These are phyloP conservation scores for Tardiomyces blankii DNA, from an alignment of 1,139 yeast species.

Conservation along the genomic window DNA sequence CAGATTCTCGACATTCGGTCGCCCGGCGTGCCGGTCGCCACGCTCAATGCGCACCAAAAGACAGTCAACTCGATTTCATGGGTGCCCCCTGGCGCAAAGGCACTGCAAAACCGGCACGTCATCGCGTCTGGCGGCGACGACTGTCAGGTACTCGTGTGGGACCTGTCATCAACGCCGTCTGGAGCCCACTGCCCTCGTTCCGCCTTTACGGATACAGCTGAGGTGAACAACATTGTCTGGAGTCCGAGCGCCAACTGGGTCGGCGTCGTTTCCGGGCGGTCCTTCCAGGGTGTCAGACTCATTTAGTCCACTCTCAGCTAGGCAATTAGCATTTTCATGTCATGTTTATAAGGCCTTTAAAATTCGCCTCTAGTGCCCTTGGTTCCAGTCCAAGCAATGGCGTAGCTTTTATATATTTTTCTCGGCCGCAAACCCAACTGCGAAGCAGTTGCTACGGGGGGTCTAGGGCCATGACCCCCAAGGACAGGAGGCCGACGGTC, in stretches of 20 bases:
- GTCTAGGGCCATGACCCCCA: too few relatives aligned
- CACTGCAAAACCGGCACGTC: conserved; percentile 29
- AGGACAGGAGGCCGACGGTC: too few relatives aligned
- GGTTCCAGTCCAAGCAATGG: too few relatives aligned
- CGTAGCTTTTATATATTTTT: too few relatives aligned
- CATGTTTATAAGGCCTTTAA: too few relatives aligned
- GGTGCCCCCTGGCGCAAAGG: conserved; percentile 51
- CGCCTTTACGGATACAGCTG: conserved; percentile 51
- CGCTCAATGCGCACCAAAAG: conserved; percentile 56
- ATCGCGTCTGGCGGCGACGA: conserved; percentile 80
- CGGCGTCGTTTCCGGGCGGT: conserved; percentile 71
- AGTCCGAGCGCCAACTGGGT: conserved; percentile 64
- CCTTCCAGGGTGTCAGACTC: conserved; percentile 56
- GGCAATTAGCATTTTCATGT: too few relatives aligned
- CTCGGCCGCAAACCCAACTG: too few relatives aligned
- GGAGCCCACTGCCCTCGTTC: conserved; percentile 28
- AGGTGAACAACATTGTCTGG: conserved; percentile 75
- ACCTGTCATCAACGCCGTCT: conserved; percentile 30
- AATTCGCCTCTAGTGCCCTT: too few relatives aligned
- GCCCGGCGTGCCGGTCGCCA: conserved; percentile 72
- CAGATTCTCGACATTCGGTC: conserved; percentile 73
- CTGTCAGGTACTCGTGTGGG: conserved; percentile 85
- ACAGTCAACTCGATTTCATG: conserved; percentile 66
- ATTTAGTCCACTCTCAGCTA: neutral
- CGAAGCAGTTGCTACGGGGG: too few relatives aligned